phyloP scores from a whole-genome alignment of 306 rosid genomes.

The Dalbergia cochinchinensis region DNA sequence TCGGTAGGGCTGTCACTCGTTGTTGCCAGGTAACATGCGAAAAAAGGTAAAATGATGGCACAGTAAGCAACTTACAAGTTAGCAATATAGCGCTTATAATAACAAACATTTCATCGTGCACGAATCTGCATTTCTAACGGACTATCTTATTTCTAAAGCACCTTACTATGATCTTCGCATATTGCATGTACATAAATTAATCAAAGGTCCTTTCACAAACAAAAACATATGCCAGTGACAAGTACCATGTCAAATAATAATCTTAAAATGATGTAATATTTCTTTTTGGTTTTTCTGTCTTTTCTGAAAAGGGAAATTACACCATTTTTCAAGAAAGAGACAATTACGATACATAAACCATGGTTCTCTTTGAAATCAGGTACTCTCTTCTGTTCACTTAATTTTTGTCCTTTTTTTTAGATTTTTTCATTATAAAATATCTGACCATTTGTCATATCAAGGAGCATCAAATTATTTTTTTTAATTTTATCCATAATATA shows the following conservation, averaged over 20 bases:
- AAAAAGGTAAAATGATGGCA: constrained; percentile 15
- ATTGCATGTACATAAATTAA: background rate
- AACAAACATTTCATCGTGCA: constrained; percentile 42
- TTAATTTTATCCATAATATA: no score
- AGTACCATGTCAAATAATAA: background rate
- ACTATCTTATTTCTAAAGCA: background rate
- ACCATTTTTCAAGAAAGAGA: background rate
- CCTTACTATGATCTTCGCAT: background rate
- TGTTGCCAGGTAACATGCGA: constrained; percentile 22
- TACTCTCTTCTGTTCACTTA: no score
- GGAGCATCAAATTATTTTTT: no score
- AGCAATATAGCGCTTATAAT: background rate
- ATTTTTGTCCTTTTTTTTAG: no score
- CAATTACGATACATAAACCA: no score
- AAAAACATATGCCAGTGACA: background rate
- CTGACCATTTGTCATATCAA: no score
- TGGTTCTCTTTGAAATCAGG: no score
- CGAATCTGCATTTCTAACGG: constrained; percentile 38
- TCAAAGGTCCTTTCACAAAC: constrained; percentile 12
- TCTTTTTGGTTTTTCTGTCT: background rate
- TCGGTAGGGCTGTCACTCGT: background rate
- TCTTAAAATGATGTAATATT: background rate
- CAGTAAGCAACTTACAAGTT: background rate
- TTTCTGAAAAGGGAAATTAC: background rate
- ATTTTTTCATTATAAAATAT: no score